These are phyloP conservation scores for Iberis pinnata DNA, from an alignment of 345 rosid genomes.

Conservation along the genomic window DNA sequence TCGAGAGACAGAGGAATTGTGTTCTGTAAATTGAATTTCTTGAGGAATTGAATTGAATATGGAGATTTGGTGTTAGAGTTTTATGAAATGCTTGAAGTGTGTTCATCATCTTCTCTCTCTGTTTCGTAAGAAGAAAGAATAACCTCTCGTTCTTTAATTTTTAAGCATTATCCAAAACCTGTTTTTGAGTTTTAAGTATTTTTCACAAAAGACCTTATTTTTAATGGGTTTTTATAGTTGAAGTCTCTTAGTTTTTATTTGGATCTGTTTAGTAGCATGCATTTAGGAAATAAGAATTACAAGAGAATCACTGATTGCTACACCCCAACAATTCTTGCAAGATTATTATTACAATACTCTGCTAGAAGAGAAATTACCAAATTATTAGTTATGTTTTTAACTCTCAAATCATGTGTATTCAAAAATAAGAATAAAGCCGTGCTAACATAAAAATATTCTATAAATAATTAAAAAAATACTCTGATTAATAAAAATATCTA, in stretches of 20 bases:
- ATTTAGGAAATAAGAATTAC: too few species aligned
- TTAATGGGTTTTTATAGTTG: background rate
- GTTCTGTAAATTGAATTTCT: constrained; percentile 16
- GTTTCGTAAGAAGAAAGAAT: constrained; percentile 5
- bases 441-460: too few species aligned
- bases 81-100: constrained; percentile 28
- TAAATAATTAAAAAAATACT: too few species aligned
- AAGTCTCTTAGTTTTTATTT: constrained; percentile 8
- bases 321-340: too few species aligned
- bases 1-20: constrained; percentile 24
- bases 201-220: background rate
- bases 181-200: constrained; percentile 17
- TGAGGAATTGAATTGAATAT: constrained; percentile 18
- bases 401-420: too few species aligned
- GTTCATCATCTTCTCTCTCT: constrained; percentile 20
- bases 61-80: constrained; percentile 25
- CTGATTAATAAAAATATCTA: too few species aligned
- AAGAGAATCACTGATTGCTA: too few species aligned
- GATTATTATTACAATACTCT: too few species aligned
- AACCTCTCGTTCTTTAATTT: constrained; percentile 31
- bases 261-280: background rate
- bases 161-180: constrained; percentile 32
- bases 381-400: too few species aligned
- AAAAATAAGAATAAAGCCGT: too few species aligned
- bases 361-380: too few species aligned